These are phyloP conservation scores for Colletotrichum graminicola DNA, from an alignment of 2,329 filamentous ascomycete genomes.

Conservation along the genomic window DNA sequence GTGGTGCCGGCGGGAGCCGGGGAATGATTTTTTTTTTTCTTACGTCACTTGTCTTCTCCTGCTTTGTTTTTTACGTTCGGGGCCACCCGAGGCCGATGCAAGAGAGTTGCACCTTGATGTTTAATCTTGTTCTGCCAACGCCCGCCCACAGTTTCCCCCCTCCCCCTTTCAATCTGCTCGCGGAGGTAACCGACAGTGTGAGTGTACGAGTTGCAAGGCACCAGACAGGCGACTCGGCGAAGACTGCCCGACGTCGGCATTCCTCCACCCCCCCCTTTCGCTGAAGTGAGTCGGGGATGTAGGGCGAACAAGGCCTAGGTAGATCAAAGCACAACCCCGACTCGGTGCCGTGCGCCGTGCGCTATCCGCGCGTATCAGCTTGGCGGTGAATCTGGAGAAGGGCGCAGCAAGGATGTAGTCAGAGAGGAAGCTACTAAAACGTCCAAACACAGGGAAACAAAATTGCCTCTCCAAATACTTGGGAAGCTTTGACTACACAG, in stretches of 20 bases:
- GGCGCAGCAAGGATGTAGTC: conserved; percentile 24
- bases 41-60: too few species aligned
- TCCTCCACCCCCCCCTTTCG: background rate
- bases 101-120: conserved; percentile 31
- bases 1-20: background rate
- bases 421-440: background rate
- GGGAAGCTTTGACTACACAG: conserved; percentile 5
- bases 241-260: background rate
- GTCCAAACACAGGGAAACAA: conserved; percentile 15
- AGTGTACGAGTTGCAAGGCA: background rate
- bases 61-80: conserved; percentile 1
- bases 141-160: background rate
- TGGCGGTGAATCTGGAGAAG: background rate
- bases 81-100: conserved; percentile 25
- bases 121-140: conserved; percentile 13
- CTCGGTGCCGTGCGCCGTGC: conserved; percentile 19
- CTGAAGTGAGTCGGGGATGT: conserved; percentile 10
- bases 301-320: background rate
- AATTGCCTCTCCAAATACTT: background rate
- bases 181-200: conserved; percentile 23
- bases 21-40: background rate
- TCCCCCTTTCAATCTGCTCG: background rate
- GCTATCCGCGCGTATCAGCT: conserved; percentile 15
- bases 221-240: background rate
- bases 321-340: conserved; percentile 22